Evolutionary conservation across 106 monocot genomes (phyloP).

Genomic region (Alisma plantagoaquatica): DNA sequence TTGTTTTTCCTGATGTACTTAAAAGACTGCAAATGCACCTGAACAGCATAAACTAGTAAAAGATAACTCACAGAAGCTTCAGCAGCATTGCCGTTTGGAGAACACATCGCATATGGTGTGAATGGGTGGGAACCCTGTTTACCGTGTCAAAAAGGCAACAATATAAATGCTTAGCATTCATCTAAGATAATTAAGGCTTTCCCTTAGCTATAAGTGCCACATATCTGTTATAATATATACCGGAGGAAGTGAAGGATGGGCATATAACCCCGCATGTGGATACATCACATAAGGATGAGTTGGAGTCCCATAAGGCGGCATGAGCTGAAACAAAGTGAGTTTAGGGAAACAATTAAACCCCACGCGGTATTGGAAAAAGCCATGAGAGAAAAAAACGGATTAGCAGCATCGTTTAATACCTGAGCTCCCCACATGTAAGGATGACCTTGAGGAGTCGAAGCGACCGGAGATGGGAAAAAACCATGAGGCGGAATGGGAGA

Average conservation of each 20-base stretch:
- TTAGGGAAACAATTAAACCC: too few relatives aligned
- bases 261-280: conserved; percentile 74
- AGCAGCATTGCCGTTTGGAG: conserved; percentile 61
- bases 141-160: not conserved
- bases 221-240: too few relatives aligned
- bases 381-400: not conserved
- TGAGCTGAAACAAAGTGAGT: conserved; percentile 46
- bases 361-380: too few relatives aligned
- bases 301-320: conserved; percentile 83
- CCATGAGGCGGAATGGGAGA: conserved; percentile 74
- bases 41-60: not conserved
- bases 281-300: conserved; percentile 87
- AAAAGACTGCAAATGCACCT: not conserved
- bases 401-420: conserved; percentile 23
- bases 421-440: conserved; percentile 98
- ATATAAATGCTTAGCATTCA: not conserved
- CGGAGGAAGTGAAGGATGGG: conserved; percentile 74
- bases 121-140: conserved; percentile 74
- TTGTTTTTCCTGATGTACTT: too few relatives aligned
- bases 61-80: conserved; percentile 74
- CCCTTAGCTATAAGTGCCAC: too few relatives aligned
- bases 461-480: conserved; percentile 76
- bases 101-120: conserved; percentile 65
- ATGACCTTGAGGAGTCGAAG: conserved; percentile 73
- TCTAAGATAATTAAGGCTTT: conserved; percentile 1